A percentile compares a stretch with the other conserved stretches of the same genome.
Evolutionary conservation across 345 rosid genomes (phyloP).

Genomic region (Hypericum androsaemum): DNA sequence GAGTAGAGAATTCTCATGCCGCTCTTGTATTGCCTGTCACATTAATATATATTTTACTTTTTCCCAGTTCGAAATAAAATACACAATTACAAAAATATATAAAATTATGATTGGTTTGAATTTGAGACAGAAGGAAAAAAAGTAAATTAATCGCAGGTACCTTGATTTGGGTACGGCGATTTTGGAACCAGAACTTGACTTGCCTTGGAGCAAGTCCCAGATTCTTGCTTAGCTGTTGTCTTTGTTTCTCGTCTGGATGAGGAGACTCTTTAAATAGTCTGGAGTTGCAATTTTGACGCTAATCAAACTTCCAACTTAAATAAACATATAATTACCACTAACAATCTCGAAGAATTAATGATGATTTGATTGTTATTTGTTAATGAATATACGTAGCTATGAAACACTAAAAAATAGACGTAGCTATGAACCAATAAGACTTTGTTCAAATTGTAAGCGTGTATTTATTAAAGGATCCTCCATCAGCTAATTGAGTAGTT

Average conservation of each 20-base stretch:
- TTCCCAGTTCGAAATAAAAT: no score
- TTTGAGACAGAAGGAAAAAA: not conserved
- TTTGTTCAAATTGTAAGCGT: no score
- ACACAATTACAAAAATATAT: no score
- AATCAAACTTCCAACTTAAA: conserved; percentile 7
- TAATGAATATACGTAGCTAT: no score
- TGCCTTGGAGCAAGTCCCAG: conserved; percentile 92
- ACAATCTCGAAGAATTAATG: no score
- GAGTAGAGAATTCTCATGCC: conserved; percentile 83
- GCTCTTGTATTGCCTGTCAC: conserved; percentile 80
- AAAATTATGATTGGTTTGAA: no score
- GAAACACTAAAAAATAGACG: no score
- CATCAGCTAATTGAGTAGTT: no score
- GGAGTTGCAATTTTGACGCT: not conserved
- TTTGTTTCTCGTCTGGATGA: conserved; percentile 97
- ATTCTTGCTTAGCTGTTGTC: conserved; percentile 89
- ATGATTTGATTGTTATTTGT: no score
- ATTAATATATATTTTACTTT: not conserved
- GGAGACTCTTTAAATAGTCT: conserved; percentile 96
- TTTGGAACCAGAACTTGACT: conserved; percentile 99
- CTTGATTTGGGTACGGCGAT: conserved; percentile 95
- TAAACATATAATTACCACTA: conserved; percentile 7
- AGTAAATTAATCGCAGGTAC: conserved; percentile 14
- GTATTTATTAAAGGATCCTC: no score
- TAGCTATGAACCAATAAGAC: no score